Percentiles rank a stretch among this genome's conserved stretches.
Evolutionary conservation across 129 eudicot species (phyloP).

Genomic region (sunflower (Helianthus annuus)): DNA sequence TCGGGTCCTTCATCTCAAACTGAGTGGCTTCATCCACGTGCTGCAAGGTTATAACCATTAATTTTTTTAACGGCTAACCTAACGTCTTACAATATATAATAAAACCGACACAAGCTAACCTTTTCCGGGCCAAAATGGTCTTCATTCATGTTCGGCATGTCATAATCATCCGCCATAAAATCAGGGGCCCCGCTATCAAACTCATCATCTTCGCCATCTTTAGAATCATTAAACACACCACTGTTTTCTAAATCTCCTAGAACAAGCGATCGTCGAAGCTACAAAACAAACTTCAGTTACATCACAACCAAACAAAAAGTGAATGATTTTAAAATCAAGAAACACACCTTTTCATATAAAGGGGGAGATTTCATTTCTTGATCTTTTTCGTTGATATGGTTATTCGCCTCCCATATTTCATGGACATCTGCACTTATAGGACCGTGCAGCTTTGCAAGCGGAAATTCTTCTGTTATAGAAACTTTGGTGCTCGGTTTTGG

Average conservation of each 20-base stretch:
- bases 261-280: conserved; percentile 89
- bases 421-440: conserved; percentile 61
- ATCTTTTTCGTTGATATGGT: conserved; percentile 32
- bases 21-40: conserved; percentile 36
- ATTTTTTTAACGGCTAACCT: not conserved
- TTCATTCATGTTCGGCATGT: conserved; percentile 69
- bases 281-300: conserved; percentile 35
- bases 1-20: conserved; percentile 37
- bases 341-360: conserved; percentile 74
- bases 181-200: conserved; percentile 55
- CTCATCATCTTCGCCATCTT: conserved; percentile 50
- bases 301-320: conserved; percentile 7
- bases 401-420: conserved; percentile 68
- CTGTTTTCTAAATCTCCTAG: conserved; percentile 38
- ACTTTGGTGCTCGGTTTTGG: conserved; percentile 35
- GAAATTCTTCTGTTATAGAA: conserved; percentile 55
- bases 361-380: conserved; percentile 50
- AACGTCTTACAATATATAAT: conserved; percentile 2
- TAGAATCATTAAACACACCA: conserved; percentile 28
- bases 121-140: conserved; percentile 43
- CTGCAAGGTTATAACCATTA: conserved; percentile 42
- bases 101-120: conserved; percentile 33
- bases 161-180: conserved; percentile 50
- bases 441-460: conserved; percentile 77
- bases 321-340: conserved; percentile 12